These are phyloP conservation scores for Rostrohypoxylon terebratum DNA, from an alignment of 495 filamentous ascomycete species.

Conservation along the genomic window DNA sequence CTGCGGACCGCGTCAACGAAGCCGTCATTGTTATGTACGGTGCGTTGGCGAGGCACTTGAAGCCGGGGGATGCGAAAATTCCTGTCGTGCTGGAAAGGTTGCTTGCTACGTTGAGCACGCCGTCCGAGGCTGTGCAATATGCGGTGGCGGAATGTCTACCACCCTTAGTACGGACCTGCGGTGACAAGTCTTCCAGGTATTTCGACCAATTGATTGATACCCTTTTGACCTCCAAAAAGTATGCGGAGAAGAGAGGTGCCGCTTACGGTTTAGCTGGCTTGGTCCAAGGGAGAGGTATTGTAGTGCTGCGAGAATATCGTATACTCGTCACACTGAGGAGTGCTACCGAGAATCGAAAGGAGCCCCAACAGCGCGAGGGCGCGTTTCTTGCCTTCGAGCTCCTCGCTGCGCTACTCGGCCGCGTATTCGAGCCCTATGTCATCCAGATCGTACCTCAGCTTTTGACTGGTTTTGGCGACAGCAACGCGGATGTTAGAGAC, in stretches of 20 bases:
- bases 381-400: slow-evolving; percentile 92
- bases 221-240: slow-evolving; percentile 84
- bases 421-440: slow-evolving; percentile 93
- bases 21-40: slow-evolving; percentile 98
- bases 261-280: slow-evolving; percentile 95
- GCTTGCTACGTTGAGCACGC: slow-evolving; percentile 86
- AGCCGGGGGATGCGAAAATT: slow-evolving; percentile 82
- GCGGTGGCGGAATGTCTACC: slow-evolving; percentile 94
- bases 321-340: slow-evolving; percentile 82
- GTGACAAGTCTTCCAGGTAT: slow-evolving; percentile 80
- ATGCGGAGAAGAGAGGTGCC: slow-evolving; percentile 89
- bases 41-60: slow-evolving; percentile 87
- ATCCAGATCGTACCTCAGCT: slow-evolving; percentile 95
- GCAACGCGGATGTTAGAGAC: slow-evolving; percentile 88
- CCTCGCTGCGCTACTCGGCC: slow-evolving; percentile 83
- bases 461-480: slow-evolving; percentile 87
- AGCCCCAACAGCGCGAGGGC: slow-evolving; percentile 86
- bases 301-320: slow-evolving; percentile 83
- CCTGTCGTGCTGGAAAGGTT: slow-evolving; percentile 86
- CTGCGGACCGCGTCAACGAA: slow-evolving; percentile 89
- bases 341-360: slow-evolving; percentile 91
- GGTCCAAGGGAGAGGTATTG: slow-evolving; percentile 84
- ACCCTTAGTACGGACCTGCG: slow-evolving; percentile 82
- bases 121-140: slow-evolving; percentile 97
- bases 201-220: slow-evolving; percentile 82